Evolutionary conservation across 345 rosid species (phyloP).

Genomic region (Salix udensis): DNA sequence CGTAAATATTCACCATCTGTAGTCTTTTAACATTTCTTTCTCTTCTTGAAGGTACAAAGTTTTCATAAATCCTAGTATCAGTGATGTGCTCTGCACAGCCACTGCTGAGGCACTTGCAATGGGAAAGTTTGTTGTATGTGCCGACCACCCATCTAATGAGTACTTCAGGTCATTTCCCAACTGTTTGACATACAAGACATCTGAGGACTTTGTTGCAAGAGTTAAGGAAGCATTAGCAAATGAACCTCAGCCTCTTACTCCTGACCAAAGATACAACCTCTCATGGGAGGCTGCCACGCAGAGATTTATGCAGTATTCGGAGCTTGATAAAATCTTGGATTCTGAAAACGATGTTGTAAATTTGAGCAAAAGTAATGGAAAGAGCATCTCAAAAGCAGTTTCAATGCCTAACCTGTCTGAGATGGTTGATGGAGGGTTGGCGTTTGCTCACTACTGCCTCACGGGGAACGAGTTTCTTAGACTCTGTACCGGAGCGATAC

Average conservation of each 20-base stretch:
- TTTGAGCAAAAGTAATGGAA: conserved; percentile 21
- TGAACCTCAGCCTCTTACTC: conserved; percentile 84
- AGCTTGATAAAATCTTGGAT: conserved; percentile 58
- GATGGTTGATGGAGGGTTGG: conserved; percentile 78
- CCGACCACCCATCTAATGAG: conserved; percentile 96
- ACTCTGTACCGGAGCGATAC: conserved; percentile 79
- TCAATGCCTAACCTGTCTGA: conserved; percentile 58
- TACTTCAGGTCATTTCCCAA: conserved; percentile 94
- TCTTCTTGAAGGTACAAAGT: conserved; percentile 83
- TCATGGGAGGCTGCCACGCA: conserved; percentile 99
- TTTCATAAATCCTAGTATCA: conserved; percentile 92
- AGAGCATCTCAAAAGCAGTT: conserved; percentile 39
- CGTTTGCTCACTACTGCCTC: conserved; percentile 78
- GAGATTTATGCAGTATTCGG: conserved; percentile 81
- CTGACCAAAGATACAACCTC: conserved; percentile 69
- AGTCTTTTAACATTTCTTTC: neutral
- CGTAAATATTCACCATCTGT: neutral
- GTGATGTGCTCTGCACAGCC: conserved; percentile 97
- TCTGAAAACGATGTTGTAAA: conserved; percentile 11
- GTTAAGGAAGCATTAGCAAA: conserved; percentile 78
- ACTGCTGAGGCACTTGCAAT: conserved; percentile 98
- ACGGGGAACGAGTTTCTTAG: conserved; percentile 88
- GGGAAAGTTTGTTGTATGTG: conserved; percentile 96
- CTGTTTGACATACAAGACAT: conserved; percentile 81
- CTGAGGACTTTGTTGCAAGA: conserved; percentile 78